Evolutionary conservation across 2,329 filamentous ascomycete genomes (phyloP), one percentile per base, ranked within the genome.

Genomic region (Fusarium napiforme): DNA sequence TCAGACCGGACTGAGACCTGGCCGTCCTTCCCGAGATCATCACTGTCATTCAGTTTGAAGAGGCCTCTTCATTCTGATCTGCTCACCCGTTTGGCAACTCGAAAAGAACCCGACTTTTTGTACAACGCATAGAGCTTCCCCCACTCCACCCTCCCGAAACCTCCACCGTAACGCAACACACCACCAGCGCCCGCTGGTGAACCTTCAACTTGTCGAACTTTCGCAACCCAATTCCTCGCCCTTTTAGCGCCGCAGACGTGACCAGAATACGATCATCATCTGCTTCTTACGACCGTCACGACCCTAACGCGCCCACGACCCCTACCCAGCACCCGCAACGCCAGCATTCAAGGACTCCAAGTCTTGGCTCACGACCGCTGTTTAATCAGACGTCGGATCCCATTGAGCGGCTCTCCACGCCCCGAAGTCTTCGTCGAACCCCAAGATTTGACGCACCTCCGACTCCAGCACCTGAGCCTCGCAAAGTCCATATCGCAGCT

Each of bases 241-340:
- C 76, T 56, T 74, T 60, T 62, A 69, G 67, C 68, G 80, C 82
- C 82, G 84, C 84, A 82, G 84, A 83, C 80, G 84, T 85, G 85
- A 84, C 84, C 77, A 82, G 80, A 79, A 81, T 79, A 81, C 82
- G 78, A 64, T 77, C 82, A 72, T 77, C 80, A 56, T 78, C 79
- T 52, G 77, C 79, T 75, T 80, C 80, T 87, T 79, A 87, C 84
- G 87, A 88, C 86, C 84, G 84, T 86, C 82, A 88, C 88, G 86
- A 88, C 79, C 82, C 77, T 82, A 80, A 88, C 86, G 86, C 86
- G 78, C 81, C 82, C 77, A 82, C 83, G 79, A 79, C 82, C 69
- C 73, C 78, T 75, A 78, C 80, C 80, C 83, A 83, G 81, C 83
- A 84, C 83, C 83, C 83, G 81, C 84, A 85, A 84, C 84, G 83